phyloP scores from a whole-genome alignment of 371 early-diverging fungal genomes.

The Basidiobolus meristosporus region DNA sequence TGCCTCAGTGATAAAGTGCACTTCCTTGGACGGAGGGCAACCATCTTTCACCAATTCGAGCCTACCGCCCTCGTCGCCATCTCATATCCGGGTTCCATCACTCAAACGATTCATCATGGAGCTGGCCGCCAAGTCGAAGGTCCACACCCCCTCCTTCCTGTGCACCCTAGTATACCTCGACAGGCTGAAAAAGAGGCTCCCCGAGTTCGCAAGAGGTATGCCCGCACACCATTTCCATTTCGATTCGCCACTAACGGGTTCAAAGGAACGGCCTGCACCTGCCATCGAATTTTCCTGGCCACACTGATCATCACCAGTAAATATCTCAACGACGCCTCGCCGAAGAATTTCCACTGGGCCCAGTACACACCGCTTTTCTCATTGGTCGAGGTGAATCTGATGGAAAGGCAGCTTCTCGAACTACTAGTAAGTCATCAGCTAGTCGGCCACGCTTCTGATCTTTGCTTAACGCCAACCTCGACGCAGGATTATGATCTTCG shows the following conservation, averaged over 20 bases:
- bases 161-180: conserved; percentile 33
- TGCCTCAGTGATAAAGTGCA: too few species aligned
- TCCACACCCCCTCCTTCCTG: conserved; percentile 33
- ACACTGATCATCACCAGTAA: conserved; percentile 50
- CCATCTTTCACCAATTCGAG: too few species aligned
- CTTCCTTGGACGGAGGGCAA: too few species aligned
- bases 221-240: not conserved
- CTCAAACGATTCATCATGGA: conserved; percentile 26
- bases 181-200: conserved; percentile 22
- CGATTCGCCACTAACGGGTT: conserved; percentile 23
- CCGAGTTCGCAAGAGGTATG: conserved; percentile 25
- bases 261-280: conserved; percentile 25
- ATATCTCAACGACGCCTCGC: conserved; percentile 50
- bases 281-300: conserved; percentile 61
- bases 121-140: conserved; percentile 25
- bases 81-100: conserved; percentile 8
- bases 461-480: too few species aligned
- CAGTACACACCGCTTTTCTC: conserved; percentile 40
- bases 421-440: conserved; percentile 19
- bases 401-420: conserved; percentile 60
- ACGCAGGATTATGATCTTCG: conserved; percentile 16
- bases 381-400: conserved; percentile 41
- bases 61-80: too few species aligned
- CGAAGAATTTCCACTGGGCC: conserved; percentile 66
- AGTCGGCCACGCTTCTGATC: too few species aligned